Evolutionary conservation across 2,329 filamentous ascomycete genomes (phyloP).

Genomic region (Ilyonectria destructans): DNA sequence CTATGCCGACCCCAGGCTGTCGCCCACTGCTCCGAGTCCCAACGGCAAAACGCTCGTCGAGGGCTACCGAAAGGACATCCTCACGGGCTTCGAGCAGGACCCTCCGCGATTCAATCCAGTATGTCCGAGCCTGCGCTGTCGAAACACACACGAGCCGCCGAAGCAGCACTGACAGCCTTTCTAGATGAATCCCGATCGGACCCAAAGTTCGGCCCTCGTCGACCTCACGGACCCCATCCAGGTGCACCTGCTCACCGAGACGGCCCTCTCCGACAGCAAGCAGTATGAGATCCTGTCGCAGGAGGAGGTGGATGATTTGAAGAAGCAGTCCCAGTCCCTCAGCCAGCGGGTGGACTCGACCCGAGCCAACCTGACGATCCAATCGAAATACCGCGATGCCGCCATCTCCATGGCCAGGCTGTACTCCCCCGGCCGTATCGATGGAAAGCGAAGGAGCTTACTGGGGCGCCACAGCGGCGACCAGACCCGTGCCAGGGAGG

Average conservation of each 20-base stretch:
- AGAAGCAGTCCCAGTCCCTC: slow-evolving; percentile 86
- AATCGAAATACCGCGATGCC: slow-evolving; percentile 95
- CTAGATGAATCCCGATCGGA: slow-evolving; percentile 67
- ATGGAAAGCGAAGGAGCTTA: slow-evolving; percentile 66
- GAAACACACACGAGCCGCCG: background rate
- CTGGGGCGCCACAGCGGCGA: slow-evolving; percentile 68
- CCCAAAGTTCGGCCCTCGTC: slow-evolving; percentile 71
- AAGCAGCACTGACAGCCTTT: slow-evolving; percentile 31
- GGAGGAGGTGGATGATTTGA: slow-evolving; percentile 92
- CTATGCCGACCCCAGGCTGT: slow-evolving; percentile 53
- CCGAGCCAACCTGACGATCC: slow-evolving; percentile 86
- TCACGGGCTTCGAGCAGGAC: slow-evolving; percentile 69
- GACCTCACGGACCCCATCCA: slow-evolving; percentile 83
- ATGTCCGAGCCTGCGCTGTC: slow-evolving; percentile 48
- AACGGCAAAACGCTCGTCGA: slow-evolving; percentile 69
- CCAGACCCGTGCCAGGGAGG: slow-evolving; percentile 69
- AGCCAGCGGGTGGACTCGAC: slow-evolving; percentile 86
- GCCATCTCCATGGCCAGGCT: slow-evolving; percentile 89
- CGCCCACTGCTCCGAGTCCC: slow-evolving; percentile 56
- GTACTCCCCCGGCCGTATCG: slow-evolving; percentile 72
- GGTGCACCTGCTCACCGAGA: slow-evolving; percentile 94
- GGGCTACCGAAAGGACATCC: slow-evolving; percentile 71
- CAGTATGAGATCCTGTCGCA: slow-evolving; percentile 89
- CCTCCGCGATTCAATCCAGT: slow-evolving; percentile 74
- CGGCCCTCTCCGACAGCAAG: slow-evolving; percentile 90